Evolutionary conservation across 1,284 basidiomycete genomes (phyloP), one percentile per base, ranked within the genome.

Genomic region (Trichosporon coremiiforme): DNA sequence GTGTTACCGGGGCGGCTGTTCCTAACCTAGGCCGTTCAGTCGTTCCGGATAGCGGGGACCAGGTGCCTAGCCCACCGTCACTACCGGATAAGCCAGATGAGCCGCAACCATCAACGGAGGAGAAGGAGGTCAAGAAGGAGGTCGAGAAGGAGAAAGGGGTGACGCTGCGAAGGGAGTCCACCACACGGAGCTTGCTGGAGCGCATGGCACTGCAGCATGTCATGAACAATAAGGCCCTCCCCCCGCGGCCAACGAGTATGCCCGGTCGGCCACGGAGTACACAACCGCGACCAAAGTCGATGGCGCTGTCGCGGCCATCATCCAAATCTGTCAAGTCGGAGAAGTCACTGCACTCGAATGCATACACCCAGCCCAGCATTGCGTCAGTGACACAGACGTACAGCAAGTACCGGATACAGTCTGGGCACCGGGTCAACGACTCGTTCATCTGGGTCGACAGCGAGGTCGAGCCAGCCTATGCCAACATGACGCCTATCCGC

Each of bases 301-400:
- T 60, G 57, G 57, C 57, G 1, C 31, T 60, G 31, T 60, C 57
- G 17, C 57, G 57, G 15, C 57, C 57, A 60, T 60, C 57, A 31
- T 35, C 31, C 4, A 60, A 60, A n/a, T 60, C 57, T 2, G 29
- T 17, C 31, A 60, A 60, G 12, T 60, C 57, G 57, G 57, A 60
- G 15, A 60, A 60, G 31, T 33, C 57, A 15, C 31, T 60, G 9
- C 55, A 33, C 13, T 60, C 57, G 2, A 60, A 33, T n/a, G 57
- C 29, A 6, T 33, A 33, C 29, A 29, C 55, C 4, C 57, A 60
- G 17, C 57, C 57, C 17, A 60, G 57, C 57, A 60, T 60, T 33
- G 57, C 57, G 4, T 60, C 57, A 2, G 57, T 60, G 57, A 60
- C 57, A 31, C 20, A 33, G 57, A 60, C 57, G 13, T 60, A 60